Evolutionary conservation across 495 filamentous ascomycete species (phyloP).

Genomic region (Xeromyces bisporus): DNA sequence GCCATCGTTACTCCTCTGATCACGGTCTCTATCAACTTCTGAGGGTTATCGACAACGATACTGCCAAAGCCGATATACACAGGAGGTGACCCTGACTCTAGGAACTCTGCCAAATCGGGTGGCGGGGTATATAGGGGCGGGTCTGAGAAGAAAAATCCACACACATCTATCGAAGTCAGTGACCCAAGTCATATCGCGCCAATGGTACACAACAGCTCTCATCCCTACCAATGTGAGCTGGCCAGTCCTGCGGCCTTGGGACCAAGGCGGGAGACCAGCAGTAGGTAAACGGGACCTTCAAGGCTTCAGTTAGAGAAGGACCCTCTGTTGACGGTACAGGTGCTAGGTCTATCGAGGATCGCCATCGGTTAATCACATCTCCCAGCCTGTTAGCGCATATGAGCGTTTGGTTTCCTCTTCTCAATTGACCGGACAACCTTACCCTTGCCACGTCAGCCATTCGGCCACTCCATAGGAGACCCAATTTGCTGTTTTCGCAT

Average conservation of each 20-base stretch:
- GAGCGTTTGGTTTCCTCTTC: too few relatives aligned
- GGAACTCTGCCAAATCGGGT: constrained; percentile 32
- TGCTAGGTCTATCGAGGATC: constrained; percentile 34
- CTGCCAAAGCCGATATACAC: constrained; percentile 54
- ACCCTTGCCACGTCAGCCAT: constrained; percentile 53
- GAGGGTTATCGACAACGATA: constrained; percentile 45
- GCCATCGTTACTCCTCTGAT: constrained; percentile 34
- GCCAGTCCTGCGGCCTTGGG: constrained; percentile 46
- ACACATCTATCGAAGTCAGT: constrained; percentile 22
- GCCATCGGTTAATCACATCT: constrained; percentile 41
- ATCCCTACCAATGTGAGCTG: constrained; percentile 30
- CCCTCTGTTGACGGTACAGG: constrained; percentile 25
- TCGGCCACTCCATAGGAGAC: constrained; percentile 45
- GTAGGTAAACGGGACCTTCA: constrained; percentile 46
- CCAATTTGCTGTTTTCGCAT: constrained; percentile 33
- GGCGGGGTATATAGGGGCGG: constrained; percentile 34
- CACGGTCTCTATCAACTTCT: constrained; percentile 33
- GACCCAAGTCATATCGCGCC: neutral
- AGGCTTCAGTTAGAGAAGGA: constrained; percentile 17
- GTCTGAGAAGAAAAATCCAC: constrained; percentile 45
- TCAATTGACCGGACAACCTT: too few relatives aligned
- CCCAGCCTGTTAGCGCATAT: too few relatives aligned
- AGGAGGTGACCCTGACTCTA: constrained; percentile 36
- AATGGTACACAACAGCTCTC: neutral
- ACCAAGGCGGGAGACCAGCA: constrained; percentile 48